A percentile compares a stretch with the other conserved stretches of the same genome.
phyloP scores from a whole-genome alignment of 768 basidiomycete species.

The Cystobasidium onofrii region DNA sequence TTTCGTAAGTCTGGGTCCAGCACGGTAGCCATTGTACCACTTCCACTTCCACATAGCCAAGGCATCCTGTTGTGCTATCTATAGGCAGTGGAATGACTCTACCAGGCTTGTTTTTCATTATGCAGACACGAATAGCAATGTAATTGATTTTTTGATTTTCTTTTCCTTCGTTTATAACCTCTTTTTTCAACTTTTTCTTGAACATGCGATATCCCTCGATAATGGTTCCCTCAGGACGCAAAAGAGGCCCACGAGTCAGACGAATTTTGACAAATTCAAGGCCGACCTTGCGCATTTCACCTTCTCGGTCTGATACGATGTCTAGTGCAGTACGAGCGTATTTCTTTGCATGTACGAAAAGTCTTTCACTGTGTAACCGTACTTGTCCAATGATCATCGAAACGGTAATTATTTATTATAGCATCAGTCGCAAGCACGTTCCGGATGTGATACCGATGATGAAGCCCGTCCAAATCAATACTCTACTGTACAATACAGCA shows the following conservation, averaged over 20 bases:
- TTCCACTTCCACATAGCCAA: too few species aligned
- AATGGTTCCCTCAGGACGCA: not conserved
- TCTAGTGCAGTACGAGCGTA: too few species aligned
- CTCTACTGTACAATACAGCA: too few species aligned
- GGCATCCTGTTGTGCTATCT: not conserved
- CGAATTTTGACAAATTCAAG: not conserved
- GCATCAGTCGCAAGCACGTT: too few species aligned
- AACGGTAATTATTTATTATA: too few species aligned
- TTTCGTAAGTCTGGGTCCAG: constrained; percentile 3
- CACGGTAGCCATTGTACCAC: not conserved
- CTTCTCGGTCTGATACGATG: not conserved
- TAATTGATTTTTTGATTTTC: not conserved
- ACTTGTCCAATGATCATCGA: too few species aligned
- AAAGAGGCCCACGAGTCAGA: not conserved
- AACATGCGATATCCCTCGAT: not conserved
- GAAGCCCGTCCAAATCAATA: too few species aligned
- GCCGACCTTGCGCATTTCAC: not conserved
- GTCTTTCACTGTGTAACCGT: too few species aligned
- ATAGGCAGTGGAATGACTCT: not conserved
- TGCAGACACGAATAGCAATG: not conserved
- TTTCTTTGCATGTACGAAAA: too few species aligned
- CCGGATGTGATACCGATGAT: too few species aligned
- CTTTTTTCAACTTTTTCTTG: too few species aligned
- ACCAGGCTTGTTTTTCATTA: not conserved
- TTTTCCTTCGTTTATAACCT: not conserved